A percentile compares a stretch with the other conserved stretches of the same genome.
These are phyloP conservation scores for Casuarina equisetifolia DNA, from an alignment of 306 rosid species.

Conservation along the genomic window DNA sequence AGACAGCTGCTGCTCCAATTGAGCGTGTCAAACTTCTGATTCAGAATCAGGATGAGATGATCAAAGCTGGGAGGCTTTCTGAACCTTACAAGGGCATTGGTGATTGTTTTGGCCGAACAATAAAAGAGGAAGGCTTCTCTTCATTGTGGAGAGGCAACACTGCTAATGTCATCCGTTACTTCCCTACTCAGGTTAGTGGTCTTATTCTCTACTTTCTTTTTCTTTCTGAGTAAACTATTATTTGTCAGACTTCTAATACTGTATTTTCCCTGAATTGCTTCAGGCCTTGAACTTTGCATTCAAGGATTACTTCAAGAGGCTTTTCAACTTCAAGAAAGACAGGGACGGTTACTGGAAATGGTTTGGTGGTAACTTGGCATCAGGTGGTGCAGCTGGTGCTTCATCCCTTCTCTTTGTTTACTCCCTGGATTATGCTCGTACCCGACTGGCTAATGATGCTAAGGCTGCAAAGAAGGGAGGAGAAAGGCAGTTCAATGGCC, in stretches of 20 bases:
- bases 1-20: slow-evolving; percentile 94
- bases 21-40: slow-evolving; percentile 89
- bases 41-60: slow-evolving; percentile 92
- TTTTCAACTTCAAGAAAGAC: slow-evolving; percentile 89
- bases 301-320: slow-evolving; percentile 92
- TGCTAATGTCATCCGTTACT: slow-evolving; percentile 85
- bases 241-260: slow-evolving; percentile 17
- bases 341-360: slow-evolving; percentile 89
- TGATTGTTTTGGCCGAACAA: slow-evolving; percentile 73
- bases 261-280: slow-evolving; percentile 11
- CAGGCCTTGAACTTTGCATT: slow-evolving; percentile 94
- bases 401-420: slow-evolving; percentile 80
- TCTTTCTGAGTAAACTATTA: not conserved
- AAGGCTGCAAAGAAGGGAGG: slow-evolving; percentile 96
- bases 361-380: slow-evolving; percentile 88
- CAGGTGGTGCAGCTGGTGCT: slow-evolving; percentile 93
- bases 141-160: slow-evolving; percentile 93
- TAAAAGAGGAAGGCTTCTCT: slow-evolving; percentile 59
- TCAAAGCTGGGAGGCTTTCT: slow-evolving; percentile 73
- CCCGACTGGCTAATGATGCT: slow-evolving; percentile 81
- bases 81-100: slow-evolving; percentile 96
- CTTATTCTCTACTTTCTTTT: not conserved
- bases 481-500: slow-evolving; percentile 85
- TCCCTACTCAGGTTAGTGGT: slow-evolving; percentile 66
- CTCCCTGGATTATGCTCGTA: slow-evolving; percentile 86